A percentile compares a stretch with the other conserved stretches of the same genome.
Conservation (phyloP, 495 filamentous ascomycete species). For the Aspergillus baeticus region DNA sequence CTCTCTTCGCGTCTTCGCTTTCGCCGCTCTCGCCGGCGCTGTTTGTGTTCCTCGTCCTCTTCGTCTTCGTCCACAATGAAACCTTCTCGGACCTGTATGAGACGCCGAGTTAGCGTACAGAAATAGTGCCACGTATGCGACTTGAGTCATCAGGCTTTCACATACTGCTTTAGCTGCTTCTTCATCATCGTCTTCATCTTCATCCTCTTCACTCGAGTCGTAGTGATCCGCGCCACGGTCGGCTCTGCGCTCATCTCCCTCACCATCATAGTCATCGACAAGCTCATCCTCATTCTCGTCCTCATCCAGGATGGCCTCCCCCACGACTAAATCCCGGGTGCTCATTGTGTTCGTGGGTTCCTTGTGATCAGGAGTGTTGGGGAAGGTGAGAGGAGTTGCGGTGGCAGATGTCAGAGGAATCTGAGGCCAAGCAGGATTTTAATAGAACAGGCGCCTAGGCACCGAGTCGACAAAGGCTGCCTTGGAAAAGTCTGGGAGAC, state of each 20-base stretch:
- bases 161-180: constrained; percentile 62
- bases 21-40: constrained; percentile 60
- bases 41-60: constrained; percentile 65
- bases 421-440: background rate
- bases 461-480: background rate
- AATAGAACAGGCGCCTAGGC: background rate
- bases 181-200: constrained; percentile 92
- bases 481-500: constrained; percentile 2
- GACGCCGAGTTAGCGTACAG: constrained; percentile 3
- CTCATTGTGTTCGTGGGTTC: constrained; percentile 55
- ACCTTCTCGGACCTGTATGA: constrained; percentile 74
- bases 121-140: background rate
- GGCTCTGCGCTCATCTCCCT: constrained; percentile 53
- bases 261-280: constrained; percentile 68
- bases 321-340: constrained; percentile 75
- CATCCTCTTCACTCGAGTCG: constrained; percentile 94
- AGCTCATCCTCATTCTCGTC: constrained; percentile 92
- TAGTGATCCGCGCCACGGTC: constrained; percentile 45
- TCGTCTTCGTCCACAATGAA: constrained; percentile 97
- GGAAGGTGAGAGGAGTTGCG: background rate
- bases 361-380: constrained; percentile 13
- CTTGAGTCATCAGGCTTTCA: background rate
- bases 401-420: background rate
- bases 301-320: constrained; percentile 79
- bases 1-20: constrained; percentile 71